Base-by-base conservation (phyloP, 139 green algal species). In the Ostreobium quekettii region DNA sequence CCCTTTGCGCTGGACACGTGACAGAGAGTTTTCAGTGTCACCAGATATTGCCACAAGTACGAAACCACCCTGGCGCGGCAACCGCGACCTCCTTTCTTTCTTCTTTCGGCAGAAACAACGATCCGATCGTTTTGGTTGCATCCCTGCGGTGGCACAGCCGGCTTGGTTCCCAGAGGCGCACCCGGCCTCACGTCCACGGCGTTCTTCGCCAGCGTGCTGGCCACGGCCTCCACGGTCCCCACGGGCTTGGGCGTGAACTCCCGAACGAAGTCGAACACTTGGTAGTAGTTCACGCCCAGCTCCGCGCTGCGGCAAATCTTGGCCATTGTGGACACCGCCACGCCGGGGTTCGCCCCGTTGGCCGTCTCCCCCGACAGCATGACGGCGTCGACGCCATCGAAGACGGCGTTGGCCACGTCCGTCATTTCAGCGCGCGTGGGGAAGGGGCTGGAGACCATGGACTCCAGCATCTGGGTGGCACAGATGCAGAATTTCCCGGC, bases 321-420 rank as follows among this genome's bases (percentile, higher is more conserved):
- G 3, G 75, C 76, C 82, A 87, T 87, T 26, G 72, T 80, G 19
- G 61, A 60, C 6, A 87, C 82, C 0, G 82, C 74, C 26, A 65
- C 28, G 42, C 63, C 72, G 0, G 79, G 74, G 61, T 75, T 81
- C 0, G 48, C 32, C 29, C 82, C 82, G 38, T 85, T 85, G 8
- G 82, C 82, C 29, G 53, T 82, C 70, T 87, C 82, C 24, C 82
- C 82, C 47, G 59, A 76, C 39, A 87, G 76, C 81, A 87, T 87
- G 71, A 85, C 80, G 2, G 79, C 79, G 42, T 87, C 81, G 1
- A 78, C 81, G 38, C 87, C 87, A 60, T 95, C 89, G 47, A 92
- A 80, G 33, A 94, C 86, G 1, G 87, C 86, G 64, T 95, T 95
- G 42, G 89, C 89, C 22, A 95, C 89, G 67, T 95, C 89, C 0